Conservation (phyloP, 2,329 filamentous ascomycete species). For the Neopestalotiopsis sp. region DNA sequence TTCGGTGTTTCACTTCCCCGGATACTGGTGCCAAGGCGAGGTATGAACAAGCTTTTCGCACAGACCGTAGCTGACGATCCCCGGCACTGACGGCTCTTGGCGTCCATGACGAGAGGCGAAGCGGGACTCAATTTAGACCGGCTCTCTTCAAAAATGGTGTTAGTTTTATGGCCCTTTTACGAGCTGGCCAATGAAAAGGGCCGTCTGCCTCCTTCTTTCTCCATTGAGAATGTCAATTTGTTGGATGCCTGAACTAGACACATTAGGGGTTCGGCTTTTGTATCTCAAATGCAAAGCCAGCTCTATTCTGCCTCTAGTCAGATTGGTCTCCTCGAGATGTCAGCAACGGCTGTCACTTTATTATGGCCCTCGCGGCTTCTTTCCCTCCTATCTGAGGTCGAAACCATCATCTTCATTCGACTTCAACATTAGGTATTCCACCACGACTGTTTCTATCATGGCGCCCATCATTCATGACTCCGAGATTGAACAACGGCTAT, state of each 20-base stretch:
- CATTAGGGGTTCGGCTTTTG: not conserved
- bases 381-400: not conserved
- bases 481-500: not conserved
- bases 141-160: not conserved
- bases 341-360: not conserved
- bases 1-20: not conserved
- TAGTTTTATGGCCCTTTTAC: not conserved
- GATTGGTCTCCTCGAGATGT: not conserved
- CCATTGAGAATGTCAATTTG: not conserved
- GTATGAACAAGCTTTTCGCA: conserved; percentile 3
- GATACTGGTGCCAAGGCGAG: not conserved
- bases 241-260: not conserved
- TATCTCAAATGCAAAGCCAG: not conserved
- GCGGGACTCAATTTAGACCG: not conserved
- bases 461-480: not conserved
- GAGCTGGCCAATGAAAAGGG: not conserved
- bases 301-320: not conserved
- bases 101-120: not conserved
- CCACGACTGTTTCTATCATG: not conserved
- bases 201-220: not conserved
- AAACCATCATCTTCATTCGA: not conserved
- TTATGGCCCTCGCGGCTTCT: not conserved
- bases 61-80: not conserved
- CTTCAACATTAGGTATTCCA: not conserved
- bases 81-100: conserved; percentile 2